Conservation (phyloP, 306 rosid species). For the Castanea sativa region DNA sequence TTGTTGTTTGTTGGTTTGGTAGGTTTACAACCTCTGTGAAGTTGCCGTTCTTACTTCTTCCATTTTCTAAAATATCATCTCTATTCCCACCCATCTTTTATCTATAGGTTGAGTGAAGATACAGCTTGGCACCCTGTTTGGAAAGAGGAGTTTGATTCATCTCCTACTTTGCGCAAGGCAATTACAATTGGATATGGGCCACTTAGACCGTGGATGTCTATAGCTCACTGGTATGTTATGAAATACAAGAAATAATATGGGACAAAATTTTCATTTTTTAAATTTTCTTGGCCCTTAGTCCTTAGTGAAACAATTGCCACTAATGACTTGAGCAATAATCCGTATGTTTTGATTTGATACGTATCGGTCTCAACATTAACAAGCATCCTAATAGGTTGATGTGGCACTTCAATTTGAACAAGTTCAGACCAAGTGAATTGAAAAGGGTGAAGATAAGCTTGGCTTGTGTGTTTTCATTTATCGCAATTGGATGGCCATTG, state of each 20-base stretch:
- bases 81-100: constrained; percentile 9
- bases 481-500: constrained; percentile 92
- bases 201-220: constrained; percentile 88
- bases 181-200: constrained; percentile 84
- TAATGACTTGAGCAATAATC: constrained; percentile 19
- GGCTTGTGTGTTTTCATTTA: constrained; percentile 89
- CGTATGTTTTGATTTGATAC: constrained; percentile 6
- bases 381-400: constrained; percentile 53
- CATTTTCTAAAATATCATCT: constrained; percentile 16
- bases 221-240: constrained; percentile 73
- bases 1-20: background rate
- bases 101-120: constrained; percentile 75
- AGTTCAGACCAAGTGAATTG: constrained; percentile 78
- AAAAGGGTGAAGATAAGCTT: constrained; percentile 87
- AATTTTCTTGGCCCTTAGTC: constrained; percentile 12
- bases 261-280: background rate
- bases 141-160: constrained; percentile 76
- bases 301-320: background rate
- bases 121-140: constrained; percentile 94
- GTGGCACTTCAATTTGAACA: constrained; percentile 79
- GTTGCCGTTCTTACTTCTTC: background rate
- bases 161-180: constrained; percentile 66
- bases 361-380: constrained; percentile 11
- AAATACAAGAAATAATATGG: background rate
- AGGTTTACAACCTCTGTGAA: background rate